Base-by-base conservation (phyloP, 2,329 filamentous ascomycete genomes). In the Blumeria graminis region DNA sequence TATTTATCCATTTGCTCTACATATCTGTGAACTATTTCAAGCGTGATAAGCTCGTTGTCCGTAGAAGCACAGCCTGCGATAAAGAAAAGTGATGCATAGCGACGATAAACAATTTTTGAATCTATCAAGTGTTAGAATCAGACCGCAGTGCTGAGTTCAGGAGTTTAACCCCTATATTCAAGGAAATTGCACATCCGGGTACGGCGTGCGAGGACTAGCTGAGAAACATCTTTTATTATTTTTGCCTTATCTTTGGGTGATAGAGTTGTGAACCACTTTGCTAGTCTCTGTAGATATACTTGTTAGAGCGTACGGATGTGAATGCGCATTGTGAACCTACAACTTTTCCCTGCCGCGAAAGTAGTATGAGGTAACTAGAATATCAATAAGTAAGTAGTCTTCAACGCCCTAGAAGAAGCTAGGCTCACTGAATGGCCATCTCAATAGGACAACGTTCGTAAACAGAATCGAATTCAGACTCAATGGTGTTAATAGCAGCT, bases 1-100 rank as follows among this genome's bases (percentile, higher is more conserved):
- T 98, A 98, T 71, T 98, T 98, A 76, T 98, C 92, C 92, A 98
- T 98, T 72, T 98, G 92, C 71, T 98, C 92, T 67, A 98, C 92
- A 69, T 98, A 98, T 71, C 92, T 87, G 71, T 98, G 92, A 65
- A 98, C 93, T 68, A 98, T 88, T 71, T 98, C 92, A 68, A 98
- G 86, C 28, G 87, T 94, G 69, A 96, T 95, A 67, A 98, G 75
- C 69, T 98, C 92, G 71, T 98, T 98, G 71, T 98, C 92, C 61
- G 87, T 88, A n/a, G 89, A 89, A 56, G 88, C 83, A 73, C 88
- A 94, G 65, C 92, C 92, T 66, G 90, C 89, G 69, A 98, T 98
- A 76, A 98, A 98, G 76, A 96, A 98, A 60, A 98, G 82, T 58
- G 92, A 96, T 60, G 92, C 92, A 71, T 98, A 98, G 69, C 92